phyloP scores from a whole-genome alignment of 371 early-diverging fungal genomes.

The Rhizopus microsporus region DNA sequence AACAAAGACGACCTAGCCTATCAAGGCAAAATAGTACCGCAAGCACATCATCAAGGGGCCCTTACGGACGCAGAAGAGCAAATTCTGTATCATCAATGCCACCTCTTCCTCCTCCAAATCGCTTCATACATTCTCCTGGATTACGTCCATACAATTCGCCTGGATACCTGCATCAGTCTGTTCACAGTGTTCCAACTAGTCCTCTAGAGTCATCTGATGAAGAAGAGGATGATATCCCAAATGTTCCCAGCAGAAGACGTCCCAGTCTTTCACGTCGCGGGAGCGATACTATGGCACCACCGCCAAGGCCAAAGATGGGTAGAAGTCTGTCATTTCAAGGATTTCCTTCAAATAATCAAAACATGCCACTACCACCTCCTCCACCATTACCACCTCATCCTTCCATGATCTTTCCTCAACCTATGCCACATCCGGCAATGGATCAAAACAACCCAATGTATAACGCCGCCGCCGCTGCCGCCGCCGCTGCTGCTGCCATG shows the following conservation, averaged over 20 bases:
- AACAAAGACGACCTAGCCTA: background rate
- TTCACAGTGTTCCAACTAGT: conserved; percentile 6
- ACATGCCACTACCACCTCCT: conserved; percentile 7
- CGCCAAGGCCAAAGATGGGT: conserved; percentile 2
- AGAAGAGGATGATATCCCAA: background rate
- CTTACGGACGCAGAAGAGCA: conserved; percentile 3
- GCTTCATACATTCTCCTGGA: background rate
- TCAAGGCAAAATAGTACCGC: conserved; percentile 11
- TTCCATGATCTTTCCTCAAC: conserved; percentile 9
- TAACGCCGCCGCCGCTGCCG: background rate
- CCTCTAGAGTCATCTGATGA: conserved; percentile 7
- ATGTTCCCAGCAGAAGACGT: background rate
- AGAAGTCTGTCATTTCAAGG: conserved; percentile 15
- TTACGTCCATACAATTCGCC: background rate
- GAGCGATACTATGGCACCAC: conserved; percentile 1
- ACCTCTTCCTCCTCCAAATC: background rate
- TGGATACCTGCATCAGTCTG: background rate
- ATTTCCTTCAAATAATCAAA: conserved; percentile 1
- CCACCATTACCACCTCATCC: conserved; percentile 9
- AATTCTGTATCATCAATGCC: conserved; percentile 13
- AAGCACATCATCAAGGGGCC: background rate
- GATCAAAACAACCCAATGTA: conserved; percentile 8
- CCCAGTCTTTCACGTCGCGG: background rate
- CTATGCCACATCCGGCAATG: conserved; percentile 14
- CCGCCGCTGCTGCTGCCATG: background rate